A percentile compares a stretch with the other conserved stretches of the same genome.
These are phyloP conservation scores for Zygosaccharomyces sapae DNA, from an alignment of 1,139 yeast genomes.

Conservation along the genomic window DNA sequence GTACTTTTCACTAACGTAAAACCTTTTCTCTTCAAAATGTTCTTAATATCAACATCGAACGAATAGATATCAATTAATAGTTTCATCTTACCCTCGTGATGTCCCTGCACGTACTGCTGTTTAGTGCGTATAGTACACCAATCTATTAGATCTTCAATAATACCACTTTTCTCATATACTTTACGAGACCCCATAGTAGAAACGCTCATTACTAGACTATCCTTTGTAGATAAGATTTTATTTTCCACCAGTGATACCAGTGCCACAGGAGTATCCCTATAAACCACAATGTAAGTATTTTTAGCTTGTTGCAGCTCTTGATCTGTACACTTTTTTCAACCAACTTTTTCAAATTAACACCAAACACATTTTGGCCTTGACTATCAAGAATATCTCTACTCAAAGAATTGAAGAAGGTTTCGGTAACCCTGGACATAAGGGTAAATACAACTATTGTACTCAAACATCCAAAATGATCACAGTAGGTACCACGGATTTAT, in stretches of 20 bases:
- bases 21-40: conserved; percentile 38
- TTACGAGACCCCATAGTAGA: conserved; percentile 60
- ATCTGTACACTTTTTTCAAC: conserved; percentile 38
- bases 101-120: conserved; percentile 36
- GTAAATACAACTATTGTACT: conserved; percentile 24
- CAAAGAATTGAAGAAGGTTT: conserved; percentile 41
- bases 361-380: conserved; percentile 47
- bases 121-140: conserved; percentile 55
- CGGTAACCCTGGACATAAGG: conserved; percentile 36
- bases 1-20: conserved; percentile 35
- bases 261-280: conserved; percentile 68
- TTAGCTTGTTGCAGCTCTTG: conserved; percentile 36
- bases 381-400: conserved; percentile 47
- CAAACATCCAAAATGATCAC: conserved; percentile 7
- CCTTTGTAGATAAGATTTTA: conserved; percentile 33
- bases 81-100: conserved; percentile 30
- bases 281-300: conserved; percentile 53
- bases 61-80: conserved; percentile 49
- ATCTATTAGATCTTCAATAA: conserved; percentile 55
- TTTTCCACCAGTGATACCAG: conserved; percentile 43
- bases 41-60: conserved; percentile 44
- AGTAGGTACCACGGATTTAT: conserved; percentile 24
- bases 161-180: conserved; percentile 60
- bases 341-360: conserved; percentile 49
- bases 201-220: conserved; percentile 46